Evolutionary conservation across 495 filamentous ascomycete species (phyloP).

Genomic region (Rusavskia elegans): DNA sequence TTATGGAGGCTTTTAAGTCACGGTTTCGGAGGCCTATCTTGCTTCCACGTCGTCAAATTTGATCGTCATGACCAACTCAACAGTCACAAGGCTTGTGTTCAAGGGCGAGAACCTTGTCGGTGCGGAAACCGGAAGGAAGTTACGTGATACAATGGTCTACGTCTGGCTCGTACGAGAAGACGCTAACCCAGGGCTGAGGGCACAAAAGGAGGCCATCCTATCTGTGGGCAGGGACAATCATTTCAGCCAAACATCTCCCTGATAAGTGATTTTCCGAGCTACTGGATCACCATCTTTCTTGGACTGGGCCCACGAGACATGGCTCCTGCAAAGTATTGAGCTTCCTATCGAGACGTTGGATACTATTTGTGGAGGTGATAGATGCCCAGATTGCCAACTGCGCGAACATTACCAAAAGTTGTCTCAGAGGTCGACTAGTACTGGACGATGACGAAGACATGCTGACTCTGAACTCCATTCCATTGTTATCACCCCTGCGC

Average conservation of each 20-base stretch:
- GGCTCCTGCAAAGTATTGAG: too few relatives aligned
- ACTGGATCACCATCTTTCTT: too few relatives aligned
- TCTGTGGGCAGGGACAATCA: constrained; percentile 38
- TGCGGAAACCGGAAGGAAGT: constrained; percentile 25
- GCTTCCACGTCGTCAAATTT: constrained; percentile 29
- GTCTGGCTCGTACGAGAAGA: neutral
- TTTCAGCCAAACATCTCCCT: constrained; percentile 45
- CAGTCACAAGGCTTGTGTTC: constrained; percentile 35
- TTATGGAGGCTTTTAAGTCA: constrained; percentile 30
- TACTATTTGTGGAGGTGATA: too few relatives aligned
- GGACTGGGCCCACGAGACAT: too few relatives aligned
- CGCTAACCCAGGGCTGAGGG: constrained; percentile 8
- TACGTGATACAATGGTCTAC: constrained; percentile 24
- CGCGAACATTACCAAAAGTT: too few relatives aligned
- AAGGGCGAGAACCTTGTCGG: constrained; percentile 34
- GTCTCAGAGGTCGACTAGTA: too few relatives aligned
- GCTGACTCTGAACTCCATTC: too few relatives aligned
- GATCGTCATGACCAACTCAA: constrained; percentile 28
- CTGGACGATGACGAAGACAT: too few relatives aligned
- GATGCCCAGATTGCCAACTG: too few relatives aligned
- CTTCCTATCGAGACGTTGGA: too few relatives aligned
- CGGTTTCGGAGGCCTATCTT: constrained; percentile 33
- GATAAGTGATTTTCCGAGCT: constrained; percentile 2
- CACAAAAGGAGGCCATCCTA: constrained; percentile 41
- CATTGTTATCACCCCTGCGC: constrained; percentile 37